Evolutionary conservation across 2,329 filamentous ascomycete genomes (phyloP), one percentile per base, ranked within the genome.

Genomic region (Colletotrichum sidae): DNA sequence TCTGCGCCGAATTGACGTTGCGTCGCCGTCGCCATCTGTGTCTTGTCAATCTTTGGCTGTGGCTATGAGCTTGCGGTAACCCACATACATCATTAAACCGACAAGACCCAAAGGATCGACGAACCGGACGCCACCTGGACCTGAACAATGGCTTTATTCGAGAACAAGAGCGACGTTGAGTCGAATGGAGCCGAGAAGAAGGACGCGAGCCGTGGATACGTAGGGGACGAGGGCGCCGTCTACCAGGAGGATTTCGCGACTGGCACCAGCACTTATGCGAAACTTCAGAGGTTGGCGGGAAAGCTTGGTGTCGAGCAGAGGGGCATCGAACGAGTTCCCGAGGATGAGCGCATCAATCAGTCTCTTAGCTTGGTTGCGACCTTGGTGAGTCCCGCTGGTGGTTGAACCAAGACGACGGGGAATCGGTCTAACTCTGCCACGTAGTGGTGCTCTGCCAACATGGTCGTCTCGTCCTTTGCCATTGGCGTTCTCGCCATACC

Each of bases 391-490:
- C 68, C 41, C n/a, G 53, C 41, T 12, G n/a, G n/a, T 37, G 10
- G 34, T 25, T 13, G 10, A 35, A 37, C 34, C 13, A 55, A 38
- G 3, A 13, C n/a, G 15, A 45, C 37, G 33, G 15, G 15, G 7
- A 13, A n/a, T 5, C 25, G 38, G 39, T 38, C 55, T 57, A n/a
- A 55, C 39, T 50, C 13, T 46, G 25, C 4, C 38, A 6, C 44
- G 35, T 13, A 69, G 64, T 94, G 91, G 91, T 81, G 92, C 49
- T 90, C 90, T 2, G 90, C 90, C 72, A 94, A 94, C 78, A 88
- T 94, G 88, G 90, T 92, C 57, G 88, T 93, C 52, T 90, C 88
- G 33, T 89, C 90, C 12, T 93, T 94, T 72, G 91, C 92, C 53
- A 90, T 94, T 60, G 92, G 91, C 50, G 86, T 91, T 15, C 84